Evolutionary conservation across 2,329 filamentous ascomycete species (phyloP).

Genomic region (Diaporthe sp.): DNA sequence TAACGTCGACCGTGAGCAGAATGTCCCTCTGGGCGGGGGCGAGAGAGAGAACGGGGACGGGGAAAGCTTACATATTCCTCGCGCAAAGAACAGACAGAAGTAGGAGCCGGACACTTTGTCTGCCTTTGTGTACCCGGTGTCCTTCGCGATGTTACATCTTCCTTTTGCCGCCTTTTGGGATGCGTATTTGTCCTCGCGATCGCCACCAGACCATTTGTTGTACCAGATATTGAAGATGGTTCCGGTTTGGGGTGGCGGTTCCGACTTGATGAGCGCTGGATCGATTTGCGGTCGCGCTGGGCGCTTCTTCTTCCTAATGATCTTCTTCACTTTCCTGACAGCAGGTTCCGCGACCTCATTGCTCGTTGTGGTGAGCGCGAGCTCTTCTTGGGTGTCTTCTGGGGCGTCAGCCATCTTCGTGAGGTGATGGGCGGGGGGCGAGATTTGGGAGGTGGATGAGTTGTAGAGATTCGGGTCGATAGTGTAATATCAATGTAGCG

Average conservation of each 20-base stretch:
- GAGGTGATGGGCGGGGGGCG: not conserved
- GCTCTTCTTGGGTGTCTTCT: constrained; percentile 43
- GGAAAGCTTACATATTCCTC: constrained; percentile 73
- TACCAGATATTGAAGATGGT: constrained; percentile 99
- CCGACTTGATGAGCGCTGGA: constrained; percentile 82
- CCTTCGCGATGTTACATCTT: constrained; percentile 87
- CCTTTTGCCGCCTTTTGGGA: constrained; percentile 85
- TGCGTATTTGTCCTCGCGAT: constrained; percentile 91
- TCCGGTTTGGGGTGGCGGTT: constrained; percentile 91
- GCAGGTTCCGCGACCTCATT: constrained; percentile 61
- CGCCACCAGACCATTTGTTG: constrained; percentile 97
- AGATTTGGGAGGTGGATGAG: not conserved
- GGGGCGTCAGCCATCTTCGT: constrained; percentile 44
- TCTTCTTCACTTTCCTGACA: constrained; percentile 83
- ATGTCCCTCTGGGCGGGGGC: constrained; percentile 50
- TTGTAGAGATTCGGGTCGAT: not conserved
- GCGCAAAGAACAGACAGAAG: constrained; percentile 93
- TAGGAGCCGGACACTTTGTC: constrained; percentile 84
- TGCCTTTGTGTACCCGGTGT: constrained; percentile 82
- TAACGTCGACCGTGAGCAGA: constrained; percentile 1
- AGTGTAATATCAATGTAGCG: too few relatives aligned
- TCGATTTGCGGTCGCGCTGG: constrained; percentile 94
- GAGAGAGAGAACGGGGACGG: constrained; percentile 72
- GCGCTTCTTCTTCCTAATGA: constrained; percentile 89
- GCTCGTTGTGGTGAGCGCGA: constrained; percentile 53